Evolutionary conservation across 208 protist genomes (phyloP).

Genomic region (Kentomonas sorsogonicus): DNA sequence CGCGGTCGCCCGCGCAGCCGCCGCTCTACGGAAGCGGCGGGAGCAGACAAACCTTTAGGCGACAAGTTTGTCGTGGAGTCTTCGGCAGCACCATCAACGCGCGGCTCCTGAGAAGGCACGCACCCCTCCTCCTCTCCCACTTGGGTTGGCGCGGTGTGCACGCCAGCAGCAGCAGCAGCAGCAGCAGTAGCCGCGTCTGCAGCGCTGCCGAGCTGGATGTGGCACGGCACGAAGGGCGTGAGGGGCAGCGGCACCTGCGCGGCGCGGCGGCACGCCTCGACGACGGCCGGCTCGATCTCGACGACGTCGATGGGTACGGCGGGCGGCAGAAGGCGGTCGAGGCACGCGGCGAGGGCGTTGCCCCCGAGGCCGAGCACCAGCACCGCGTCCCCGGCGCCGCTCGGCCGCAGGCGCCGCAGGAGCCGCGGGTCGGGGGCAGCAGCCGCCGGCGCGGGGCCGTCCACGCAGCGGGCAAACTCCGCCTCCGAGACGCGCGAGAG

Average conservation of each 20-base stretch:
- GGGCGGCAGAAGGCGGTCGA: conserved; percentile 40
- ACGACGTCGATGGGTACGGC: conserved; percentile 60
- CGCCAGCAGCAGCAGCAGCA: background rate
- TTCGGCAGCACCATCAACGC: too few species aligned
- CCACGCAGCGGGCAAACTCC: too few species aligned
- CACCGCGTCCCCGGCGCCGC: conserved; percentile 24
- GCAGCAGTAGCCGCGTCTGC: background rate
- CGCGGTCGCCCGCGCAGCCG: too few species aligned
- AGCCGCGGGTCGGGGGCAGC: too few species aligned
- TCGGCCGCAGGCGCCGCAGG: background rate
- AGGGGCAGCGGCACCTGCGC: conserved; percentile 32
- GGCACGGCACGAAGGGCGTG: background rate
- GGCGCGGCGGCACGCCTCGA: conserved; percentile 41
- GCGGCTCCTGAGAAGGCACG: too few species aligned
- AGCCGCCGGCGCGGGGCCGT: too few species aligned
- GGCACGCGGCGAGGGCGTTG: conserved; percentile 72
- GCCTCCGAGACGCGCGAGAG: conserved; percentile 28
- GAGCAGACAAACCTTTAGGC: too few species aligned
- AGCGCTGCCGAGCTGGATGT: background rate
- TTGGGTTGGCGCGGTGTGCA: background rate
- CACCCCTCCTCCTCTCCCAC: too few species aligned
- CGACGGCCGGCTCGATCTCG: conserved; percentile 69
- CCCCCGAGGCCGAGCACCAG: conserved; percentile 72
- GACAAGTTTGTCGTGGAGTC: too few species aligned
- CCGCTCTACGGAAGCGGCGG: too few species aligned